Percentiles rank a stretch among this genome's conserved stretches.
These are phyloP conservation scores for Zelopaecilomyces penicillatus DNA, from an alignment of 2,329 filamentous ascomycete species.

Conservation along the genomic window DNA sequence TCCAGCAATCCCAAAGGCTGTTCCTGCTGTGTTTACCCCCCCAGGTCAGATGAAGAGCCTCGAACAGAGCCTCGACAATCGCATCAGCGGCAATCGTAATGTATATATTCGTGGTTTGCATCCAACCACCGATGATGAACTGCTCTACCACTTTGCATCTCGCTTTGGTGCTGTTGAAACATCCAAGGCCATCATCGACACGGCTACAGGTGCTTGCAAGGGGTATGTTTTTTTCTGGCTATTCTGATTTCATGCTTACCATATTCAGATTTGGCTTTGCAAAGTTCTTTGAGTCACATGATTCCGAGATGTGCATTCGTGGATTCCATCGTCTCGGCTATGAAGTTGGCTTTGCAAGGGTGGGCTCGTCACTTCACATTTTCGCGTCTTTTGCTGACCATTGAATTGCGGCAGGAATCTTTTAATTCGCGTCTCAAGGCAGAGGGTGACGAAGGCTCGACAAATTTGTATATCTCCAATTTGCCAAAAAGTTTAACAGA, in stretches of 20 bases:
- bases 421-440: constrained; percentile 98
- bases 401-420: constrained; percentile 60
- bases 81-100: constrained; percentile 85
- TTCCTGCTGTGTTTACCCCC: constrained; percentile 81
- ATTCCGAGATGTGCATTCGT: constrained; percentile 93
- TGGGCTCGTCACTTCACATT: constrained; percentile 32
- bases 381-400: not conserved
- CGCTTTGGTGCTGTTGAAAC: constrained; percentile 93
- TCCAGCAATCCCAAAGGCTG: constrained; percentile 78
- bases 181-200: constrained; percentile 97
- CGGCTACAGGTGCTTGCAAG: constrained; percentile 88
- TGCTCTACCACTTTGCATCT: constrained; percentile 70
- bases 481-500: constrained; percentile 88
- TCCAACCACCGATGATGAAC: constrained; percentile 88
- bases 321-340: constrained; percentile 93
- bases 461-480: constrained; percentile 97
- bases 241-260: constrained; percentile 4
- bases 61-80: constrained; percentile 90
- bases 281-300: constrained; percentile 78
- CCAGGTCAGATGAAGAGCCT: constrained; percentile 81
- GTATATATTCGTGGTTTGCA: constrained; percentile 97
- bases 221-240: constrained; percentile 51
- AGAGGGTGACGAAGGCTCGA: constrained; percentile 79
- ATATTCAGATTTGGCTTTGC: constrained; percentile 84
- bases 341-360: constrained; percentile 93